Evolutionary conservation across 495 filamentous ascomycete species (phyloP).

Genomic region (Penicillium mononematosum): DNA sequence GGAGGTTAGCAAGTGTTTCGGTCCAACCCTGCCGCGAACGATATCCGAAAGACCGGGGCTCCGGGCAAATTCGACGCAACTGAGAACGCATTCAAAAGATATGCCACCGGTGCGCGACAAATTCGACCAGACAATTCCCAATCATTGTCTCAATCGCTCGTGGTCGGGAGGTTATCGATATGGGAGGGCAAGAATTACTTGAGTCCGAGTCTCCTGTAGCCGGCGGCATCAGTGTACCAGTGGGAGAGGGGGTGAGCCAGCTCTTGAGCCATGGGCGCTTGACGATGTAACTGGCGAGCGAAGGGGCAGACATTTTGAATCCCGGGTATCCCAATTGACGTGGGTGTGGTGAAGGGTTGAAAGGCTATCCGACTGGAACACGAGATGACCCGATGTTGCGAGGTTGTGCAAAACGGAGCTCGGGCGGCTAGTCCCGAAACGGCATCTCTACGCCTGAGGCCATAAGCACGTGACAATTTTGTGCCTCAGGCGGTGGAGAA

Average conservation of each 20-base stretch:
- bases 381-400: conserved; percentile 46
- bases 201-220: conserved; percentile 91
- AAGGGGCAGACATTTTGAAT: conserved; percentile 69
- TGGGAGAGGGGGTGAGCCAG: conserved; percentile 70
- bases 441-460: conserved; percentile 17
- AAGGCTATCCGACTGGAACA: conserved; percentile 41
- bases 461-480: conserved; percentile 16
- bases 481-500: conserved; percentile 29
- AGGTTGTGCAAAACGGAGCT: conserved; percentile 52
- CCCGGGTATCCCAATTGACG: conserved; percentile 38
- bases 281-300: conserved; percentile 66
- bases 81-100: conserved; percentile 8
- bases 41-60: conserved; percentile 25
- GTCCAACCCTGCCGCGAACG: conserved; percentile 10
- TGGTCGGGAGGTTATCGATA: conserved; percentile 13
- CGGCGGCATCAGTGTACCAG: conserved; percentile 82
- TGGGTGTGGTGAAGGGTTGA: conserved; percentile 29
- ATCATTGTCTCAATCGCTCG: conserved; percentile 15
- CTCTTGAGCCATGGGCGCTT: conserved; percentile 81
- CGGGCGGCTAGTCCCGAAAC: conserved; percentile 24
- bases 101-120: background rate
- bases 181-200: conserved; percentile 55
- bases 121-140: conserved; percentile 3
- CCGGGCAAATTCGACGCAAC: conserved; percentile 19
- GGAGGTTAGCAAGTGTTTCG: conserved; percentile 17